These are phyloP conservation scores for Arctostaphylos glauca DNA, from an alignment of 148 eudicot genomes.

Conservation along the genomic window DNA sequence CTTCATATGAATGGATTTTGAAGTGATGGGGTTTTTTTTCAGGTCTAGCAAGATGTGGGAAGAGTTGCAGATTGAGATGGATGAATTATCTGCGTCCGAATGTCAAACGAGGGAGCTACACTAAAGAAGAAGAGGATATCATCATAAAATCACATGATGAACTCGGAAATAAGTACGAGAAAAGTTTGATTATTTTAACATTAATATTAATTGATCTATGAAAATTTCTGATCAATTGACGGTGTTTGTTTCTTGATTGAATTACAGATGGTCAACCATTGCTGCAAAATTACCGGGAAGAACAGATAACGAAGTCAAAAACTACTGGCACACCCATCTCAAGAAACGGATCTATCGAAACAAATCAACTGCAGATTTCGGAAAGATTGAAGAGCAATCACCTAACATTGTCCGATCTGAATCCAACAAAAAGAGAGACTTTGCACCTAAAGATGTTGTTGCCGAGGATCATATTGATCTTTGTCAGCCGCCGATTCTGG, in stretches of 20 bases:
- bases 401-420: neutral
- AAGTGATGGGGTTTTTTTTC: neutral
- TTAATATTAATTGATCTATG: neutral
- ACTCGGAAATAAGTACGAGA: constrained; percentile 41
- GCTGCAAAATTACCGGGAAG: constrained; percentile 36
- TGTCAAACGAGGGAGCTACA: constrained; percentile 41
- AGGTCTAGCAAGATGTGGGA: constrained; percentile 46
- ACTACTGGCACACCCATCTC: constrained; percentile 35
- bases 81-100: constrained; percentile 44
- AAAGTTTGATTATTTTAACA: neutral
- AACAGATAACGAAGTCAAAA: constrained; percentile 42
- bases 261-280: constrained; percentile 40
- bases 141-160: constrained; percentile 32
- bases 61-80: constrained; percentile 2
- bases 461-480: neutral
- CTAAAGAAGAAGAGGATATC: constrained; percentile 38
- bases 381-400: neutral
- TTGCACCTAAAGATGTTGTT: neutral
- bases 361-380: neutral
- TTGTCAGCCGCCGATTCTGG: neutral
- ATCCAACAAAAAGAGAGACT: neutral
- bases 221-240: too few species aligned
- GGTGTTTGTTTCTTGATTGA: too few species aligned
- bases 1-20: neutral
- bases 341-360: constrained; percentile 19